phyloP scores from a whole-genome alignment of 2,329 filamentous ascomycete species.

The Aspergillus sp. region DNA sequence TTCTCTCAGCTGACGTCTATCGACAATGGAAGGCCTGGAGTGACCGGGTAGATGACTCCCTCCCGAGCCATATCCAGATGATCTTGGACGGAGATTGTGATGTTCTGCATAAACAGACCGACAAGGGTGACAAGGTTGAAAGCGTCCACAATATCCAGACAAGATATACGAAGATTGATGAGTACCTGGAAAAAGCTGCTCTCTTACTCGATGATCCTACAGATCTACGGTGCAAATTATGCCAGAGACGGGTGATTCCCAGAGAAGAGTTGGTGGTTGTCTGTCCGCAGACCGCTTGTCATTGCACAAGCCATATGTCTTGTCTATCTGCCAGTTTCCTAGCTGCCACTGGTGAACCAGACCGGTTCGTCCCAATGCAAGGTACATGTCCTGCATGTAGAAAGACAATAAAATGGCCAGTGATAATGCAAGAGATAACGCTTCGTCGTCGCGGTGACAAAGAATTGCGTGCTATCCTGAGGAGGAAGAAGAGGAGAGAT shows the following conservation, averaged over 20 bases:
- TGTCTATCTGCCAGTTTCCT: constrained; percentile 52
- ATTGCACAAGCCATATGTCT: constrained; percentile 46
- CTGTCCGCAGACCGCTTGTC: constrained; percentile 47
- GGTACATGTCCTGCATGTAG: constrained; percentile 68
- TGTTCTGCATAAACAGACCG: constrained; percentile 1
- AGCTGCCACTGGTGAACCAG: constrained; percentile 28
- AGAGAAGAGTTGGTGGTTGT: constrained; percentile 41
- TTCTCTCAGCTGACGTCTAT: constrained; percentile 67
- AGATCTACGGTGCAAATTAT: constrained; percentile 44
- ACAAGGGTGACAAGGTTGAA: constrained; percentile 21
- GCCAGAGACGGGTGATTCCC: constrained; percentile 34
- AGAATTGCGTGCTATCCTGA: constrained; percentile 58
- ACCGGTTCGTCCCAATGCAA: constrained; percentile 56
- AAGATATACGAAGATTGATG: constrained; percentile 46
- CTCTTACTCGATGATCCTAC: constrained; percentile 34
- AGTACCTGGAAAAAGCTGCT: constrained; percentile 47
- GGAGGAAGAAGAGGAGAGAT: constrained; percentile 49
- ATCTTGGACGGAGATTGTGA: constrained; percentile 43
- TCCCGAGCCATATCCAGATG: constrained; percentile 48
- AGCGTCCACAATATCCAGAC: constrained; percentile 45
- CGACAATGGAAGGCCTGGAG: constrained; percentile 60
- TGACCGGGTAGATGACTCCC: constrained; percentile 41
- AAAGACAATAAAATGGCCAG: constrained; percentile 59
- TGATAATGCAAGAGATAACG: constrained; percentile 76
- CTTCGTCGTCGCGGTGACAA: constrained; percentile 64